phyloP scores from a whole-genome alignment of 495 filamentous ascomycete species.

The Penicillium canescens region DNA sequence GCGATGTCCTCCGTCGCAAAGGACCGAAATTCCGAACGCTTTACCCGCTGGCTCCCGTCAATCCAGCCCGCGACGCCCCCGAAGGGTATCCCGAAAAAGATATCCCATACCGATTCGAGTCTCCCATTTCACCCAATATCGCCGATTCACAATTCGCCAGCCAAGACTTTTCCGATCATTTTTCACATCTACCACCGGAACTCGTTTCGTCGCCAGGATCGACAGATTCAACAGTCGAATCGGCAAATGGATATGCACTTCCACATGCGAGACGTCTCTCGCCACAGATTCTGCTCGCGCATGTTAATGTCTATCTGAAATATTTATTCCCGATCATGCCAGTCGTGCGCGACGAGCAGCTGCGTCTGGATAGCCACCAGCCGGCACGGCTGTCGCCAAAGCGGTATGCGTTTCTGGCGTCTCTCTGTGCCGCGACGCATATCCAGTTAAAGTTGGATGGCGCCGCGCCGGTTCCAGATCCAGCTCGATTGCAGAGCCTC shows the following conservation, averaged over 20 bases:
- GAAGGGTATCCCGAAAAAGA: slow-evolving; percentile 22
- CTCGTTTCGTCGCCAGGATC: slow-evolving; percentile 46
- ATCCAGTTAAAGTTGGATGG: slow-evolving; percentile 69
- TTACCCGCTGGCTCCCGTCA: slow-evolving; percentile 44
- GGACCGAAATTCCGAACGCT: slow-evolving; percentile 48
- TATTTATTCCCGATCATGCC: slow-evolving; percentile 84
- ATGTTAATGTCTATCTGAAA: slow-evolving; percentile 47
- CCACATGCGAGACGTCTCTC: slow-evolving; percentile 32
- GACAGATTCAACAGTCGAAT: slow-evolving; percentile 34
- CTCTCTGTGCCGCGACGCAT: slow-evolving; percentile 81
- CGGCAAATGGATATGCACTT: slow-evolving; percentile 13
- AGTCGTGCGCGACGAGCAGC: slow-evolving; percentile 66
- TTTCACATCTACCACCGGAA: slow-evolving; percentile 30
- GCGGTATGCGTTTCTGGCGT: slow-evolving; percentile 76
- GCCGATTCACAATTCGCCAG: slow-evolving; percentile 25
- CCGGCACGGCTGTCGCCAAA: slow-evolving; percentile 57
- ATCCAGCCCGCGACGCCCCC: slow-evolving; percentile 26
- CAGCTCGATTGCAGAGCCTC: slow-evolving; percentile 48
- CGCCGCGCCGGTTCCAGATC: slow-evolving; percentile 52
- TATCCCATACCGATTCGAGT: slow-evolving; percentile 25
- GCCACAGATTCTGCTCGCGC: slow-evolving; percentile 38
- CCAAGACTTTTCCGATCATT: slow-evolving; percentile 27
- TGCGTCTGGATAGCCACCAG: slow-evolving; percentile 67
- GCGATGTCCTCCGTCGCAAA: slow-evolving; percentile 44
- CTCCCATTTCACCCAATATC: slow-evolving; percentile 31